phyloP scores from a whole-genome alignment of 2,329 filamentous ascomycete genomes.

The Eurotiales sp. region DNA sequence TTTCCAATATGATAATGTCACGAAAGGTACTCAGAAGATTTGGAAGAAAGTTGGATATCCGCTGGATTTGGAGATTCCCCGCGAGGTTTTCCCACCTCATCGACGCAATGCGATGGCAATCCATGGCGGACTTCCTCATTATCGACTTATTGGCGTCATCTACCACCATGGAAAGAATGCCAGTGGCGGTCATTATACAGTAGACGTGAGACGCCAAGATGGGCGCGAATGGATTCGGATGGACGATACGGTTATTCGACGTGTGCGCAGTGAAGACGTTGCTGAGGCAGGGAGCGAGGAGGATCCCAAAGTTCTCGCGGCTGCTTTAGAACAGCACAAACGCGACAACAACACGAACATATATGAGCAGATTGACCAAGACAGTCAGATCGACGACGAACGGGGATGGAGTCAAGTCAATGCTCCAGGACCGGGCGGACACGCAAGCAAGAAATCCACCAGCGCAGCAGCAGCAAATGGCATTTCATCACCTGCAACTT shows the following conservation, averaged over 20 bases:
- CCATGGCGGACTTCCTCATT: slow-evolving; percentile 71
- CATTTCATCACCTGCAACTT: slow-evolving; percentile 50
- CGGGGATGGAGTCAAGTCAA: slow-evolving; percentile 81
- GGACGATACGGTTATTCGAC: slow-evolving; percentile 86
- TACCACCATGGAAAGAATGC: slow-evolving; percentile 98
- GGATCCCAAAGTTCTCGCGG: slow-evolving; percentile 64
- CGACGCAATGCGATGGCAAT: slow-evolving; percentile 63
- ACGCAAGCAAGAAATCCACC: slow-evolving; percentile 67
- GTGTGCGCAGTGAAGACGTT: slow-evolving; percentile 82
- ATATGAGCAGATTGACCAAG: slow-evolving; percentile 63
- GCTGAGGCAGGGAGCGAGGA: slow-evolving; percentile 81
- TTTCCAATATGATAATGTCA: slow-evolving; percentile 88
- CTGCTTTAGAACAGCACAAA: slow-evolving; percentile 64
- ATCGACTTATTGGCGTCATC: slow-evolving; percentile 82
- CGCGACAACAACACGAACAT: slow-evolving; percentile 58
- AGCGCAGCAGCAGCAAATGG: slow-evolving; percentile 61
- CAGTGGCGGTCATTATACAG: slow-evolving; percentile 93
- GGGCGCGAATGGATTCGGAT: slow-evolving; percentile 94
- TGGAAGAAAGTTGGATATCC: slow-evolving; percentile 98
- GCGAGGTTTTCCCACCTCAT: slow-evolving; percentile 77
- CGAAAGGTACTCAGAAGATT: slow-evolving; percentile 84
- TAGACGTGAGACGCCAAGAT: slow-evolving; percentile 92
- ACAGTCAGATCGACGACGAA: slow-evolving; percentile 62
- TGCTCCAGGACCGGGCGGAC: slow-evolving; percentile 45
- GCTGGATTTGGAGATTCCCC: slow-evolving; percentile 87